phyloP scores from a whole-genome alignment of 768 basidiomycete genomes.

The Hemileccinum rubropunctum region DNA sequence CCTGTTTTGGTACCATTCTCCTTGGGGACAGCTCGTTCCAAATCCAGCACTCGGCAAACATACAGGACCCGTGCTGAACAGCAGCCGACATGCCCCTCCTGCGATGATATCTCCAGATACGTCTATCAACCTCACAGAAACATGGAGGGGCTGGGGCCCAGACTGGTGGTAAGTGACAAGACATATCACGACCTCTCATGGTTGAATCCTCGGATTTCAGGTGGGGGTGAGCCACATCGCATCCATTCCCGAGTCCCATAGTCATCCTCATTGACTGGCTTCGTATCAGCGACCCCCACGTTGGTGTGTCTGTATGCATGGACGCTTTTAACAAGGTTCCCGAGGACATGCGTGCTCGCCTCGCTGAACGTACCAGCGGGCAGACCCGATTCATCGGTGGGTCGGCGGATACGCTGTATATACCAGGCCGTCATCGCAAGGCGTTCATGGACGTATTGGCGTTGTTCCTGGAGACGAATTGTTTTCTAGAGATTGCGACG shows the following conservation, averaged over 20 bases:
- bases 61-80: constrained; percentile 14
- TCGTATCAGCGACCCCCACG: constrained; percentile 40
- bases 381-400: constrained; percentile 44
- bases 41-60: constrained; percentile 34
- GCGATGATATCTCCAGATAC: constrained; percentile 43
- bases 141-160: constrained; percentile 39
- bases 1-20: constrained; percentile 50
- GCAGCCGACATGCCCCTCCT: constrained; percentile 36
- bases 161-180: constrained; percentile 42
- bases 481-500: constrained; percentile 49
- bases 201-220: constrained; percentile 23
- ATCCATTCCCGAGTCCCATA: too few species aligned
- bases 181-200: background rate
- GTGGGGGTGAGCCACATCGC: constrained; percentile 38
- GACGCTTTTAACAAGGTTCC: constrained; percentile 38
- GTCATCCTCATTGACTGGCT: background rate
- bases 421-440: constrained; percentile 40
- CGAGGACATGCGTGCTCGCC: constrained; percentile 33
- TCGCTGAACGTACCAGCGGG: constrained; percentile 35
- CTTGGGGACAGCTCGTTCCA: constrained; percentile 41
- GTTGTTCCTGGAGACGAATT: constrained; percentile 45
- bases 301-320: constrained; percentile 45
- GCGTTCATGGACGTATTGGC: constrained; percentile 42
- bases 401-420: constrained; percentile 48
- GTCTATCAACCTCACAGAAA: constrained; percentile 34